Evolutionary conservation across 2,329 filamentous ascomycete genomes (phyloP).

Genomic region (Colletotrichum godetiae): DNA sequence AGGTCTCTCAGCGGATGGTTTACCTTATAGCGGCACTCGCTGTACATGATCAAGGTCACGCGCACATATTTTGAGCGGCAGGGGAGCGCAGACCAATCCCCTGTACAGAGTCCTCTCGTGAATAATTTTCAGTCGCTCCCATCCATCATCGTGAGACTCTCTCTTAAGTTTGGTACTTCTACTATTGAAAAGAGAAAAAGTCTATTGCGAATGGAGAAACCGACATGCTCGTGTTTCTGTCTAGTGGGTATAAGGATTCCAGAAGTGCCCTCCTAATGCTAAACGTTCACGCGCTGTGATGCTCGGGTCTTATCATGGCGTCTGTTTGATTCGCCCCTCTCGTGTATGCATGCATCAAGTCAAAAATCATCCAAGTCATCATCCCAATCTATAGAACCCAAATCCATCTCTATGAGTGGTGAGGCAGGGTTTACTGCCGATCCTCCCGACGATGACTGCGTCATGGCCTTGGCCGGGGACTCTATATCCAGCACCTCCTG

Average conservation of each 20-base stretch:
- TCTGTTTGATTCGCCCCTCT: background rate
- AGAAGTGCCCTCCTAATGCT: background rate
- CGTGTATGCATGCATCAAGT: background rate
- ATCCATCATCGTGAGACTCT: background rate
- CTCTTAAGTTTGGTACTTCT: background rate
- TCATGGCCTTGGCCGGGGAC: slow-evolving; percentile 36
- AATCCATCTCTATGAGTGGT: slow-evolving; percentile 17
- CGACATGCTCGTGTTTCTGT: background rate
- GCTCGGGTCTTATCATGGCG: background rate
- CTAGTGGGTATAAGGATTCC: slow-evolving; percentile 14
- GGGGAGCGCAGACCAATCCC: background rate
- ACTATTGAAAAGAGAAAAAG: background rate
- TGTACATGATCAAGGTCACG: slow-evolving; percentile 1
- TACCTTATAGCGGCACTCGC: background rate
- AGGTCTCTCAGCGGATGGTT: background rate
- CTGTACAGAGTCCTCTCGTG: slow-evolving; percentile 4
- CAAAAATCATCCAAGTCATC: slow-evolving; percentile 35
- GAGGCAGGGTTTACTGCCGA: background rate
- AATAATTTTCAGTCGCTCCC: background rate
- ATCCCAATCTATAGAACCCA: slow-evolving; percentile 32
- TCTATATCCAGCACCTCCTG: slow-evolving; percentile 59
- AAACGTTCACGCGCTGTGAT: background rate
- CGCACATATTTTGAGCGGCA: background rate
- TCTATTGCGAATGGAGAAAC: background rate
- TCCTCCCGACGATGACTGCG: slow-evolving; percentile 8